Evolutionary conservation across 2,329 filamentous ascomycete genomes (phyloP).

Genomic region (Ceratocystis lukuohia): DNA sequence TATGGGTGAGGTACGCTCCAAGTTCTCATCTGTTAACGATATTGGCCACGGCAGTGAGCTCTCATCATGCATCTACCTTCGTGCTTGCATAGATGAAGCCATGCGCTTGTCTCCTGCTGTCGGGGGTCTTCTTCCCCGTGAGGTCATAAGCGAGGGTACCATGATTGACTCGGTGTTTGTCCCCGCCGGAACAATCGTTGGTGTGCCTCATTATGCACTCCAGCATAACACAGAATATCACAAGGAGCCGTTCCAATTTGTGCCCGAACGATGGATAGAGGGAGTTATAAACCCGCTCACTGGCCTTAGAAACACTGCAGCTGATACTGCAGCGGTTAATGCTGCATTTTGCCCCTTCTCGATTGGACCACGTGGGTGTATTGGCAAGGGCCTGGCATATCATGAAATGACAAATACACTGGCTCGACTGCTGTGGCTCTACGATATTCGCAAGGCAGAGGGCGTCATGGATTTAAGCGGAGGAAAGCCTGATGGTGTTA

Average conservation of each 20-base stretch:
- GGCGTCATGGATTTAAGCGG: slow-evolving; percentile 33
- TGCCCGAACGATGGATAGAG: slow-evolving; percentile 52
- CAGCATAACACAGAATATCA: slow-evolving; percentile 54
- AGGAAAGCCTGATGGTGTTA: slow-evolving; percentile 37
- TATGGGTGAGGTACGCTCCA: slow-evolving; percentile 38
- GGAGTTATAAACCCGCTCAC: slow-evolving; percentile 31
- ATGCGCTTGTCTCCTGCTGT: slow-evolving; percentile 51
- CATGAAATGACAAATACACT: slow-evolving; percentile 52
- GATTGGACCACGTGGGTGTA: slow-evolving; percentile 56
- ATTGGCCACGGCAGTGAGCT: slow-evolving; percentile 40
- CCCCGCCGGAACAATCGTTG: slow-evolving; percentile 49
- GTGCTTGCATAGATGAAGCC: slow-evolving; percentile 51
- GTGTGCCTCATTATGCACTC: slow-evolving; percentile 53
- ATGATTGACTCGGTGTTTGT: slow-evolving; percentile 40
- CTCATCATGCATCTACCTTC: slow-evolving; percentile 42
- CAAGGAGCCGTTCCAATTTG: slow-evolving; percentile 43
- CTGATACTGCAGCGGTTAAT: slow-evolving; percentile 43
- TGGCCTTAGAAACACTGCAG: slow-evolving; percentile 33
- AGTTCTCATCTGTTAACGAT: slow-evolving; percentile 40
- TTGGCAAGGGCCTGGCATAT: slow-evolving; percentile 57
- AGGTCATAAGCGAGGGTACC: slow-evolving; percentile 43
- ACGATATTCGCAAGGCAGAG: slow-evolving; percentile 42
- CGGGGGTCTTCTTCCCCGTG: slow-evolving; percentile 45
- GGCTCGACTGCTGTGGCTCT: slow-evolving; percentile 47
- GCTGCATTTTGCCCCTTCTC: slow-evolving; percentile 64